Evolutionary conservation across 2,329 filamentous ascomycete genomes (phyloP).

Genomic region (Monosporascus sp.): DNA sequence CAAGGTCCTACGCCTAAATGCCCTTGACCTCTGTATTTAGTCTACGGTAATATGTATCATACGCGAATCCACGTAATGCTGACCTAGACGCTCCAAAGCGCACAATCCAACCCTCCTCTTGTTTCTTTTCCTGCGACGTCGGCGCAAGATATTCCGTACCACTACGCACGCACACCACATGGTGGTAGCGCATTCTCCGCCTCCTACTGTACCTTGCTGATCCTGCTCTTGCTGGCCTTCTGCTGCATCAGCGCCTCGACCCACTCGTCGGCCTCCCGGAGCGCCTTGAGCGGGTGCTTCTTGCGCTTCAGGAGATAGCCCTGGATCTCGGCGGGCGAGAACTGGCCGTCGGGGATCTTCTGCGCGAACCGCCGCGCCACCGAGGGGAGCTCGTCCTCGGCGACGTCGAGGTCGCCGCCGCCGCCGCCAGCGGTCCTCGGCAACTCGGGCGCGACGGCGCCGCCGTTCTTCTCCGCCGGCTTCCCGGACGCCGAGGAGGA

Average conservation of each 20-base stretch:
- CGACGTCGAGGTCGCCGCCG: constrained; percentile 26
- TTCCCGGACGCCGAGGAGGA: not conserved
- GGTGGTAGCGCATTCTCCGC: not conserved
- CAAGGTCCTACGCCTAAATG: too few relatives aligned
- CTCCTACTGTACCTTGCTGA: constrained; percentile 40
- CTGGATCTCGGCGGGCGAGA: constrained; percentile 56
- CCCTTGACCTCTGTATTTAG: too few relatives aligned
- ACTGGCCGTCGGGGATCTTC: constrained; percentile 34
- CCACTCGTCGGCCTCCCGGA: constrained; percentile 49
- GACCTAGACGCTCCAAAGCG: too few relatives aligned
- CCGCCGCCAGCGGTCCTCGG: constrained; percentile 10
- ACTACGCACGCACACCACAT: not conserved
- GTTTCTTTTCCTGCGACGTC: too few relatives aligned
- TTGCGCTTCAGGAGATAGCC: constrained; percentile 60
- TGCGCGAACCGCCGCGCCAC: constrained; percentile 46
- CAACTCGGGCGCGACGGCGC: not conserved
- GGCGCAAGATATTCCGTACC: not conserved
- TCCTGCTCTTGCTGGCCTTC: constrained; percentile 44
- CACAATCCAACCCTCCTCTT: too few relatives aligned
- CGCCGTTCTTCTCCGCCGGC: not conserved
- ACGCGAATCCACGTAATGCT: too few relatives aligned
- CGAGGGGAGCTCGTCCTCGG: constrained; percentile 33
- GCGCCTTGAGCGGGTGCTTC: constrained; percentile 49
- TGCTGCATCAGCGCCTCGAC: constrained; percentile 44
- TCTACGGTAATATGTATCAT: too few relatives aligned